These are phyloP conservation scores for Eleusine coracana DNA, from an alignment of 176 grass and related monocot genomes.

Conservation along the genomic window DNA sequence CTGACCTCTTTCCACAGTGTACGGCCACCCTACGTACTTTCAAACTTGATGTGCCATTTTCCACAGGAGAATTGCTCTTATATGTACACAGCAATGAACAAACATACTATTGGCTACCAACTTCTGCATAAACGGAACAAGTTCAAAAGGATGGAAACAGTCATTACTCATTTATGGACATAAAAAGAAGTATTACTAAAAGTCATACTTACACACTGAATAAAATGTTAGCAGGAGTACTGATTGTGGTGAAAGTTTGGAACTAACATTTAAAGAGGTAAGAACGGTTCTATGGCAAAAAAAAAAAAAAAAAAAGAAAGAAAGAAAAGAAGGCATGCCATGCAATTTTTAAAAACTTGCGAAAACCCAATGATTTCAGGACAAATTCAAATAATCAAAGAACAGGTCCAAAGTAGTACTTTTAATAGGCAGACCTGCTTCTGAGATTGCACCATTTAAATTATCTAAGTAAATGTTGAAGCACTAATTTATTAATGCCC, in stretches of 20 bases:
- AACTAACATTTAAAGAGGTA: neutral
- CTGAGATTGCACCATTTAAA: neutral
- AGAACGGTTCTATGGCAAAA: neutral
- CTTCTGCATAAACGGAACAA: conserved; percentile 40
- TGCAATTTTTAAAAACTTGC: neutral
- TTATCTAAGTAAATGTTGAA: neutral
- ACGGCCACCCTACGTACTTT: neutral
- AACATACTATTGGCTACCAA: conserved; percentile 21
- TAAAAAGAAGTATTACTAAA: neutral
- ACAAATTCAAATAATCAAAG: neutral
- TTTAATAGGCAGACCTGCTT: neutral
- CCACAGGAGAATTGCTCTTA: neutral
- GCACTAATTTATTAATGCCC: neutral
- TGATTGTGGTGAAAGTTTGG: neutral
- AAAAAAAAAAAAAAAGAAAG: no score
- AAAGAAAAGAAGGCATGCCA: neutral
- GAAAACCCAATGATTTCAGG: neutral
- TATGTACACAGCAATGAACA: neutral
- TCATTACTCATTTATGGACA: neutral
- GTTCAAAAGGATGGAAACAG: conserved; percentile 19
- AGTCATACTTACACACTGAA: neutral
- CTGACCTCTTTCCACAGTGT: neutral
- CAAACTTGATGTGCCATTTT: conserved; percentile 6
- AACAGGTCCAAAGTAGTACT: neutral
- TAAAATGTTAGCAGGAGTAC: neutral